Conservation (phyloP, 2,329 filamentous ascomycete species). For the Fusarium nanum region DNA sequence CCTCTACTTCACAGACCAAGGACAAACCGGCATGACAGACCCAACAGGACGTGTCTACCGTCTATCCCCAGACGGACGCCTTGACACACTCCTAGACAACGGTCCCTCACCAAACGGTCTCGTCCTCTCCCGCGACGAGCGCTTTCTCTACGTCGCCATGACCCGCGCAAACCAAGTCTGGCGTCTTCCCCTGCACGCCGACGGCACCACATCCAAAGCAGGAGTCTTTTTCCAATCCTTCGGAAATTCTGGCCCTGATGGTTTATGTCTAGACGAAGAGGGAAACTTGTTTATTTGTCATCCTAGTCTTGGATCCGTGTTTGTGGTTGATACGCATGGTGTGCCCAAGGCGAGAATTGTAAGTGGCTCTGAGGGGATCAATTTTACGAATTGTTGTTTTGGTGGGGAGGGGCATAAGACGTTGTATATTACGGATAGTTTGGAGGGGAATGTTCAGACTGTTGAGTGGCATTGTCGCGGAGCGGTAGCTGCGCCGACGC, state of each 20-base stretch:
- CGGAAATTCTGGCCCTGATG: constrained; percentile 55
- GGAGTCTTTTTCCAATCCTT: constrained; percentile 56
- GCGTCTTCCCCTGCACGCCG: constrained; percentile 53
- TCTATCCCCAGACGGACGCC: constrained; percentile 48
- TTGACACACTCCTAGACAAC: constrained; percentile 54
- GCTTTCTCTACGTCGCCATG: constrained; percentile 56
- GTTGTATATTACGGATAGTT: constrained; percentile 55
- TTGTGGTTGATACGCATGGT: constrained; percentile 53
- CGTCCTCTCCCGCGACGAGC: constrained; percentile 53
- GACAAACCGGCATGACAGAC: constrained; percentile 57
- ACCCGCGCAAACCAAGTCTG: constrained; percentile 56
- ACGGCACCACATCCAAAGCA: constrained; percentile 54
- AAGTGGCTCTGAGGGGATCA: constrained; percentile 48
- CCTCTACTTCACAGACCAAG: constrained; percentile 59
- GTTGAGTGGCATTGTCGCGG: constrained; percentile 51
- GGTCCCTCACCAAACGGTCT: constrained; percentile 55
- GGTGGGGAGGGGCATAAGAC: constrained; percentile 53
- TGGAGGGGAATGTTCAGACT: constrained; percentile 52
- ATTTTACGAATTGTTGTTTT: constrained; percentile 57
- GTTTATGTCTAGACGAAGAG: constrained; percentile 54
- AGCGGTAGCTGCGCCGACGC: constrained; percentile 17
- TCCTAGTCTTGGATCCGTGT: constrained; percentile 52
- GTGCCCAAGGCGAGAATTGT: constrained; percentile 53
- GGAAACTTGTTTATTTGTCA: constrained; percentile 53
- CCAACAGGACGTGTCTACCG: constrained; percentile 56